Percentiles rank a stretch among this genome's conserved stretches.
phyloP scores from a whole-genome alignment of 192 early-diverging fungal genomes.

The Entomortierella chlamydospora region DNA sequence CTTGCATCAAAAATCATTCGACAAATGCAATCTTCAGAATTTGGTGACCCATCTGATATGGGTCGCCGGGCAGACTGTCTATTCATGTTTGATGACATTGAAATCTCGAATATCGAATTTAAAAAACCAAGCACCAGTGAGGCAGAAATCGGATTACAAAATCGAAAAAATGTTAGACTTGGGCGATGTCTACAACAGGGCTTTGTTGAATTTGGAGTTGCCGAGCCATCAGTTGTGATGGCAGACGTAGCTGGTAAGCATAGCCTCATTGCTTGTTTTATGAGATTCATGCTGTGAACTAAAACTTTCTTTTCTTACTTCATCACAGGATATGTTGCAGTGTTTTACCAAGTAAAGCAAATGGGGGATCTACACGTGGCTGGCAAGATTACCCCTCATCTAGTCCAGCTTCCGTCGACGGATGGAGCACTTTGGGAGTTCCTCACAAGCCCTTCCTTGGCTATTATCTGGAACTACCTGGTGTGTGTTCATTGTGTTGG shows the following conservation, averaged over 20 bases:
- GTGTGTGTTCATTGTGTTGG: too few species aligned
- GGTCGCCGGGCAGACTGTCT: slow-evolving; percentile 20
- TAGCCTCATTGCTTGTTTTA: too few species aligned
- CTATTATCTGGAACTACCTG: slow-evolving; percentile 3
- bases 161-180: slow-evolving; percentile 19
- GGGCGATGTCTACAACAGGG: slow-evolving; percentile 15
- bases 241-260: slow-evolving; percentile 5
- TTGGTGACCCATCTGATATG: slow-evolving; percentile 1
- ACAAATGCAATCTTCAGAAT: slow-evolving; percentile 6
- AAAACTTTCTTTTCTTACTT: too few species aligned
- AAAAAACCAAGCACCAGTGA: not conserved
- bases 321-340: not conserved
- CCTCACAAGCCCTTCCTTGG: not conserved
- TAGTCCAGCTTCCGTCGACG: not conserved
- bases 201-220: not conserved
- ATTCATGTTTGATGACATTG: not conserved
- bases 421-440: not conserved
- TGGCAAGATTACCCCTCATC: not conserved
- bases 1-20: slow-evolving; percentile 10
- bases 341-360: slow-evolving; percentile 1
- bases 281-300: too few species aligned
- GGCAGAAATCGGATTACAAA: slow-evolving; percentile 13
- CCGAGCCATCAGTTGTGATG: not conserved
- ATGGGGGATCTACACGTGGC: not conserved
- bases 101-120: slow-evolving; percentile 28